Evolutionary conservation across 176 grass and related monocot species (phyloP).

Genomic region (Oryza nivara): DNA sequence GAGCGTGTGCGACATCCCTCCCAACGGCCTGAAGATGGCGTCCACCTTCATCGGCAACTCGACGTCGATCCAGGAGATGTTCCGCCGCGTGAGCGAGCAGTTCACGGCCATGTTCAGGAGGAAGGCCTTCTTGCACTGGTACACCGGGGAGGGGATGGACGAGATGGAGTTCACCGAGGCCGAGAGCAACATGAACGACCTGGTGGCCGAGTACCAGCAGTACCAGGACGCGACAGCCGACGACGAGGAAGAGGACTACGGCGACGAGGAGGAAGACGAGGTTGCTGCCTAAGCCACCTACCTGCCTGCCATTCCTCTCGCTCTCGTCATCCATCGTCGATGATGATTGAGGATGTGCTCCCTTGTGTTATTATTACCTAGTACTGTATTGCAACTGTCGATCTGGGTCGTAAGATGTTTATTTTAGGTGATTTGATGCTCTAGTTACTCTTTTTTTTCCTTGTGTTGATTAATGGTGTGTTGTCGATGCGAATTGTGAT

Average conservation of each 20-base stretch:
- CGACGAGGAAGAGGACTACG: slow-evolving; percentile 44
- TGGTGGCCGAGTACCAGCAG: slow-evolving; percentile 70
- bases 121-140: slow-evolving; percentile 98
- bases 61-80: slow-evolving; percentile 80
- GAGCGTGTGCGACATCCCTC: slow-evolving; percentile 88
- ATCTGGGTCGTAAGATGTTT: slow-evolving; percentile 21
- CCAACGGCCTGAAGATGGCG: slow-evolving; percentile 63
- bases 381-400: background rate
- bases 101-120: slow-evolving; percentile 97
- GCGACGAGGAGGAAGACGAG: slow-evolving; percentile 57
- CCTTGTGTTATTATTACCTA: slow-evolving; percentile 7
- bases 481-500: slow-evolving; percentile 4
- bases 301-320: background rate
- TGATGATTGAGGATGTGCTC: background rate
- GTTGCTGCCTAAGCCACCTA: slow-evolving; percentile 41
- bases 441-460: slow-evolving; percentile 10
- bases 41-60: slow-evolving; percentile 81
- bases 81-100: slow-evolving; percentile 89
- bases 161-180: slow-evolving; percentile 96
- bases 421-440: slow-evolving; percentile 11
- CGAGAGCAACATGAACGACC: slow-evolving; percentile 84
- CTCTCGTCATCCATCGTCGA: background rate
- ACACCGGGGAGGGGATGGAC: slow-evolving; percentile 97
- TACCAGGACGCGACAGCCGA: slow-evolving; percentile 67
- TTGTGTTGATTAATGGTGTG: background rate